Evolutionary conservation across 1,284 basidiomycete species (phyloP).

Genomic region (Boletus austroedulis): DNA sequence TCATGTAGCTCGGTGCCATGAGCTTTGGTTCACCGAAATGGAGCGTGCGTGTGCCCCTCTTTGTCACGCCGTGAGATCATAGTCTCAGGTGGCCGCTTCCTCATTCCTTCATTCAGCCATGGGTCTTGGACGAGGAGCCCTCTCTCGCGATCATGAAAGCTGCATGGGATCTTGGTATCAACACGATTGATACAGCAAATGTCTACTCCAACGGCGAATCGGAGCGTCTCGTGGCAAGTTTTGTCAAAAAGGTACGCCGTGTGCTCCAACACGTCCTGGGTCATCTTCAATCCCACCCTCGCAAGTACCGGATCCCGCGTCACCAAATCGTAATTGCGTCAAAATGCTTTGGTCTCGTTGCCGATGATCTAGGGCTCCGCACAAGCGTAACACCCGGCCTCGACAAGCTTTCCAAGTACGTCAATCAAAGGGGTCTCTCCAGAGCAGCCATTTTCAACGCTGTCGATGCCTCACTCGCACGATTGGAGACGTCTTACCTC

Average conservation of each 20-base stretch:
- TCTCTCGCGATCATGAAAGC: slow-evolving; percentile 42
- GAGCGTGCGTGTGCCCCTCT: slow-evolving; percentile 24
- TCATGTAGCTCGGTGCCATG: slow-evolving; percentile 44
- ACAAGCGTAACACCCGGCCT: slow-evolving; percentile 3
- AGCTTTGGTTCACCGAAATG: slow-evolving; percentile 42
- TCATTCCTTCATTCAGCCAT: slow-evolving; percentile 24
- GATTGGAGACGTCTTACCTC: slow-evolving; percentile 44
- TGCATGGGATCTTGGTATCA: slow-evolving; percentile 46
- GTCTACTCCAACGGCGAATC: slow-evolving; percentile 52
- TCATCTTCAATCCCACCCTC: neutral
- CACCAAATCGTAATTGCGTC: slow-evolving; percentile 47
- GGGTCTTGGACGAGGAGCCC: slow-evolving; percentile 47
- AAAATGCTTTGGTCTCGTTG: slow-evolving; percentile 35
- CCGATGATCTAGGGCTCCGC: slow-evolving; percentile 10
- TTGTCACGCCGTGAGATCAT: neutral
- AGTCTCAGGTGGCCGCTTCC: neutral
- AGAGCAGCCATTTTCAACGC: slow-evolving; percentile 45
- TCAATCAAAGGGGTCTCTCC: slow-evolving; percentile 45
- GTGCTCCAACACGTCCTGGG: neutral
- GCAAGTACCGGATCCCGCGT: slow-evolving; percentile 52
- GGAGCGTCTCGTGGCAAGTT: slow-evolving; percentile 48
- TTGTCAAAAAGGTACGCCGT: slow-evolving; percentile 43
- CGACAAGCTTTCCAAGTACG: slow-evolving; percentile 34
- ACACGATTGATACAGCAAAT: slow-evolving; percentile 55
- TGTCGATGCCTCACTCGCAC: slow-evolving; percentile 41